These are phyloP conservation scores for Gaeumannomyces sp. DNA, from an alignment of 2,329 filamentous ascomycete genomes.

Conservation along the genomic window DNA sequence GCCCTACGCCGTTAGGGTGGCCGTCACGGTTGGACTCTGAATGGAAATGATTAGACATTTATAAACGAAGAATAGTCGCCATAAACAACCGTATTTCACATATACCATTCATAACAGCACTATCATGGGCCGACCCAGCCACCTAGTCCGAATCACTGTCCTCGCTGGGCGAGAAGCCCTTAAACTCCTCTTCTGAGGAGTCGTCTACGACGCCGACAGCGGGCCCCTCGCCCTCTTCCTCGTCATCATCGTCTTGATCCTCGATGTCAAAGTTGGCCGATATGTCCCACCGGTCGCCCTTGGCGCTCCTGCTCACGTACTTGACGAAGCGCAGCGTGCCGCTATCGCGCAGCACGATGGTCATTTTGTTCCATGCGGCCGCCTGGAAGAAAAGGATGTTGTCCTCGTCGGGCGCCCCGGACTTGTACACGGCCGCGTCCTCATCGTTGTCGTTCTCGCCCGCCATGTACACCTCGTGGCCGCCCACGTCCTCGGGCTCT, in stretches of 20 bases:
- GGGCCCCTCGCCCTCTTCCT: slow-evolving; percentile 26
- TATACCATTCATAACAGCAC: not conserved
- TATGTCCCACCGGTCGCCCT: slow-evolving; percentile 90
- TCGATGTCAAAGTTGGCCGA: slow-evolving; percentile 71
- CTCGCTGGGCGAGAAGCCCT: slow-evolving; percentile 45
- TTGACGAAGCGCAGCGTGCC: slow-evolving; percentile 91
- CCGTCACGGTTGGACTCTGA: no score
- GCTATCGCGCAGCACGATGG: slow-evolving; percentile 79
- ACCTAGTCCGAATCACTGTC: slow-evolving; percentile 30
- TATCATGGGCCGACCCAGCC: not conserved
- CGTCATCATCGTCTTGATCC: slow-evolving; percentile 41
- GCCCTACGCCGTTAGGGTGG: no score
- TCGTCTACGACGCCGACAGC: slow-evolving; percentile 28
- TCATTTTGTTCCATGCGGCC: slow-evolving; percentile 81
- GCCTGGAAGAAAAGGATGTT: slow-evolving; percentile 60
- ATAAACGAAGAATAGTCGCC: not conserved
- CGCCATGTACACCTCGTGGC: slow-evolving; percentile 90
- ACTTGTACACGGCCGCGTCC: slow-evolving; percentile 79
- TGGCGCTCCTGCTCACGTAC: slow-evolving; percentile 78
- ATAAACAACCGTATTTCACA: not conserved
- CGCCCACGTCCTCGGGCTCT: slow-evolving; percentile 47
- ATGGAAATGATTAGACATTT: not conserved
- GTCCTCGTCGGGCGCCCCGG: slow-evolving; percentile 57
- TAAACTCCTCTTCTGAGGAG: slow-evolving; percentile 50
- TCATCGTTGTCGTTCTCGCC: slow-evolving; percentile 65